Conservation (phyloP, 192 early-diverging fungal species). For the Coemansia sp. region DNA sequence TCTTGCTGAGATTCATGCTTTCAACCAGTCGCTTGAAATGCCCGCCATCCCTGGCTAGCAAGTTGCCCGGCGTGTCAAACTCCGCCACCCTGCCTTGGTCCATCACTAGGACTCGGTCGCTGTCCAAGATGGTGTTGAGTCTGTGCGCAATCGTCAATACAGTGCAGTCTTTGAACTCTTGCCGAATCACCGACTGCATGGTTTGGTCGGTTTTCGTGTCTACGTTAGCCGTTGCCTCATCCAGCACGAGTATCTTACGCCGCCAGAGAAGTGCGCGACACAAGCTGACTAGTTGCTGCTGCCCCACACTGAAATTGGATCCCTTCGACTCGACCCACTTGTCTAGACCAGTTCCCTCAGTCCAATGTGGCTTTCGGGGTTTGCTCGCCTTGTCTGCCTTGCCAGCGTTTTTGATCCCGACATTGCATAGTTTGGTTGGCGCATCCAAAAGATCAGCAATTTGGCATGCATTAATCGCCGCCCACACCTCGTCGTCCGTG, state of each 20-base stretch:
- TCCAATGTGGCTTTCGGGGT: neutral
- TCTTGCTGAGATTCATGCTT: slow-evolving; percentile 5
- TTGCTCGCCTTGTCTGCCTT: neutral
- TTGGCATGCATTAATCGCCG: slow-evolving; percentile 50
- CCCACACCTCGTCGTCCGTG: slow-evolving; percentile 67
- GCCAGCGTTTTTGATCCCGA: neutral
- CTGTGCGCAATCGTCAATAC: slow-evolving; percentile 72
- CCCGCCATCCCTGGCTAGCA: slow-evolving; percentile 3
- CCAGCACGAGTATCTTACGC: slow-evolving; percentile 71
- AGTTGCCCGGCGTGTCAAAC: slow-evolving; percentile 23
- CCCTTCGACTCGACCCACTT: slow-evolving; percentile 52
- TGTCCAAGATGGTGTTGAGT: slow-evolving; percentile 62
- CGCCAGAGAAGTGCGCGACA: slow-evolving; percentile 63
- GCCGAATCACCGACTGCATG: slow-evolving; percentile 66
- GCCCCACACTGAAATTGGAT: slow-evolving; percentile 69
- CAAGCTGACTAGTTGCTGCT: slow-evolving; percentile 63
- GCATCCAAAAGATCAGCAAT: slow-evolving; percentile 43
- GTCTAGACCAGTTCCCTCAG: slow-evolving; percentile 8
- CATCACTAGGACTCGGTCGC: slow-evolving; percentile 62
- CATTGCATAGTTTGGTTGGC: neutral
- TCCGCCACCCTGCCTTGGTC: slow-evolving; percentile 34
- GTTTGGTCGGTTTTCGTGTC: slow-evolving; percentile 56
- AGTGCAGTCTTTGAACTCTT: slow-evolving; percentile 27
- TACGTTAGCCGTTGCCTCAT: slow-evolving; percentile 70
- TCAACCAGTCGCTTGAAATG: slow-evolving; percentile 12